Conservation (phyloP, 2,329 filamentous ascomycete species). For the Aspergillus awamori region DNA sequence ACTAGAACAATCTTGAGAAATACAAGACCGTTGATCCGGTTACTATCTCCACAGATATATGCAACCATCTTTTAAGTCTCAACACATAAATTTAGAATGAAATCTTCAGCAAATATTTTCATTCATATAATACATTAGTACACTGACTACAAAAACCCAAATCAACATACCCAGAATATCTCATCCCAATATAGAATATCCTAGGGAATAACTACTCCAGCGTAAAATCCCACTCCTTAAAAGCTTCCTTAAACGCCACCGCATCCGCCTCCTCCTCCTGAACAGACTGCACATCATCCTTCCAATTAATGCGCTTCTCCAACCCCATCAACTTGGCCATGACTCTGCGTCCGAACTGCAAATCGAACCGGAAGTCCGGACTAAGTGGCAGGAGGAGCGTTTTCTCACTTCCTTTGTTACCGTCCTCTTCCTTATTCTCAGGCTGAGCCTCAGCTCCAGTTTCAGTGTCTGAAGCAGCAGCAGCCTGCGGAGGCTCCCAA, state of each 20-base stretch:
- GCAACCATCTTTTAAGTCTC: too few species aligned
- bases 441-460: neutral
- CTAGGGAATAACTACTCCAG: conserved; percentile 34
- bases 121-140: too few species aligned
- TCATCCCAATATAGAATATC: too few species aligned
- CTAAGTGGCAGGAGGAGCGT: conserved; percentile 75
- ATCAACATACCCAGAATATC: too few species aligned
- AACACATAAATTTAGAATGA: too few species aligned
- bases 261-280: conserved; percentile 80
- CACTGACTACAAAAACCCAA: too few species aligned
- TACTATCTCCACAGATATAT: too few species aligned
- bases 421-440: neutral
- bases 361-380: conserved; percentile 74
- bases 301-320: conserved; percentile 80
- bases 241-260: conserved; percentile 76
- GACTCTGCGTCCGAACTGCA: conserved; percentile 87
- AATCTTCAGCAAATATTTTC: too few species aligned
- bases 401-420: conserved; percentile 51
- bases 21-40: neutral
- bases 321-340: conserved; percentile 83
- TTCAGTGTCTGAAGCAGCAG: neutral
- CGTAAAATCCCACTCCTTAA: conserved; percentile 86
- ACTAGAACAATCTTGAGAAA: neutral
- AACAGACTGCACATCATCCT: conserved; percentile 75
- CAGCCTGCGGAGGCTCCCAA: conserved; percentile 55